A percentile compares a stretch with the other conserved stretches of the same genome.
Conservation (phyloP, 2,329 filamentous ascomycete genomes). For the Sphaceloma murrayae region DNA sequence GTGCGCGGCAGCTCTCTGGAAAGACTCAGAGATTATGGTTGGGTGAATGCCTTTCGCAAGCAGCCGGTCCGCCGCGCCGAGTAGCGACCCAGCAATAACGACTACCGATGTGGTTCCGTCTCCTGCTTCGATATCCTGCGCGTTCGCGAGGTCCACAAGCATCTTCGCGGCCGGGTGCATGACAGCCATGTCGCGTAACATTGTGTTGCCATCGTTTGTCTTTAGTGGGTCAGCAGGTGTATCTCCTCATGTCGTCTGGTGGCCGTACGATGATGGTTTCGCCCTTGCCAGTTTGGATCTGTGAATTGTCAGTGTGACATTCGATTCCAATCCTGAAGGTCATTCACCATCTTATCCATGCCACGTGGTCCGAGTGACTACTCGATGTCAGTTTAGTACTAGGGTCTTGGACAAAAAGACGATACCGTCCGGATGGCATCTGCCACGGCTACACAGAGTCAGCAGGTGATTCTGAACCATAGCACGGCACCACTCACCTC, state of each 20-base stretch:
- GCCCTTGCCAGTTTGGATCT: slow-evolving; percentile 89
- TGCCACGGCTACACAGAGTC: slow-evolving; percentile 60
- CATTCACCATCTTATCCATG: slow-evolving; percentile 86
- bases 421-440: slow-evolving; percentile 85
- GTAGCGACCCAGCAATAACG: slow-evolving; percentile 88
- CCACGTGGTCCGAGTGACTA: slow-evolving; percentile 84
- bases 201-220: slow-evolving; percentile 98
- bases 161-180: slow-evolving; percentile 99
- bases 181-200: slow-evolving; percentile 97
- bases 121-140: slow-evolving; percentile 96
- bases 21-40: slow-evolving; percentile 93
- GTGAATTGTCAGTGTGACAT: slow-evolving; percentile 23
- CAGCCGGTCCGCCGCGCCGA: slow-evolving; percentile 86
- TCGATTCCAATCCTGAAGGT: neutral
- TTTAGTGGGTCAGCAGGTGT: too few relatives aligned
- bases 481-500: slow-evolving; percentile 53
- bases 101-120: slow-evolving; percentile 98
- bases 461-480: slow-evolving; percentile 22
- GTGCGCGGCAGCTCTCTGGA: slow-evolving; percentile 85
- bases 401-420: slow-evolving; percentile 16
- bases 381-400: slow-evolving; percentile 1
- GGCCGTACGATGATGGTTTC: slow-evolving; percentile 80
- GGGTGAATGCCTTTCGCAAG: slow-evolving; percentile 90
- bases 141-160: slow-evolving; percentile 93
- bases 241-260: too few relatives aligned